Percentiles rank a stretch among this genome's conserved stretches.
Evolutionary conservation across 1,284 basidiomycete species (phyloP).

Genomic region (Rhodofomes roseus): DNA sequence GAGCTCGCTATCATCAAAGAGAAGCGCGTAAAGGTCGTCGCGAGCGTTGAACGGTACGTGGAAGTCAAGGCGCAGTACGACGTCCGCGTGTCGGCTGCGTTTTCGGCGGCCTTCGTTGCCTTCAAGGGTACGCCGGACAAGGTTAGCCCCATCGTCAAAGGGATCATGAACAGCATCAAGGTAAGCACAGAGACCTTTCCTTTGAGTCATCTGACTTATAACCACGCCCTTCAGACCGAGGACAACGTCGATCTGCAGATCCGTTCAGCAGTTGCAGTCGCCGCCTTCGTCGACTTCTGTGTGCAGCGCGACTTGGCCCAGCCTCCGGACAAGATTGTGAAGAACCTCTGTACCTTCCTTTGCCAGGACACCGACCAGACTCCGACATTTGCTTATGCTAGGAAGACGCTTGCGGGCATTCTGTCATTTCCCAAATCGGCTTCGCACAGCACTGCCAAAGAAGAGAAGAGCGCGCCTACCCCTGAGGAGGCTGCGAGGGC

Average conservation of each 20-base stretch:
- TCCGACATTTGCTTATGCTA: conserved; percentile 78
- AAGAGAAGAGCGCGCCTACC: conserved; percentile 41
- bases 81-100: conserved; percentile 82
- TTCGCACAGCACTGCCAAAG: conserved; percentile 38
- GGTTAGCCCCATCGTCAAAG: conserved; percentile 94
- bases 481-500: conserved; percentile 47
- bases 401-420: conserved; percentile 68
- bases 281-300: conserved; percentile 87
- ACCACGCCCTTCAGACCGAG: conserved; percentile 60
- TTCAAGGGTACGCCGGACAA: conserved; percentile 85
- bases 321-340: conserved; percentile 90
- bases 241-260: conserved; percentile 87
- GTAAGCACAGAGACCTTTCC: conserved; percentile 35
- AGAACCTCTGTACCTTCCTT: conserved; percentile 96
- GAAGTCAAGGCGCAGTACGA: conserved; percentile 88
- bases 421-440: conserved; percentile 61
- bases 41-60: conserved; percentile 80
- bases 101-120: conserved; percentile 89
- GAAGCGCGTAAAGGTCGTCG: conserved; percentile 68
- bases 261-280: conserved; percentile 87
- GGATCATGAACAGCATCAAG: conserved; percentile 98
- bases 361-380: conserved; percentile 91
- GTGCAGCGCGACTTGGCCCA: conserved; percentile 59
- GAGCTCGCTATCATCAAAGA: conserved; percentile 77
- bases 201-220: neutral